Percentiles rank a stretch among this genome's conserved stretches.
Conservation (phyloP, 1,284 basidiomycete genomes). For the Heterobasidion irregulare region DNA sequence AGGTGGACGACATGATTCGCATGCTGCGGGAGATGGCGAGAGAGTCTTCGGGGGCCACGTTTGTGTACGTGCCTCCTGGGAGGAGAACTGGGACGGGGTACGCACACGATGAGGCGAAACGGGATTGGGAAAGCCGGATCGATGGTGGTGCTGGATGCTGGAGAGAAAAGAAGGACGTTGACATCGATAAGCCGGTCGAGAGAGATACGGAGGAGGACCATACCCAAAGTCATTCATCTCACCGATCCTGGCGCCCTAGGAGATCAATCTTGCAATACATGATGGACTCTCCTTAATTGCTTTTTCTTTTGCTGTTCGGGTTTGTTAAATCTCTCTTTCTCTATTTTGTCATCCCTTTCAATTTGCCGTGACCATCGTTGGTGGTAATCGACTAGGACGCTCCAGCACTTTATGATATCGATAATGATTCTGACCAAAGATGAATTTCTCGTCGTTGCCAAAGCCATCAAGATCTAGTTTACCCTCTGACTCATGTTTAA, state of each 20-base stretch:
- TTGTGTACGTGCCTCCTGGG: constrained; percentile 10
- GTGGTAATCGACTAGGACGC: no score
- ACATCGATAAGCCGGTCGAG: not conserved
- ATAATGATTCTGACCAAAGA: no score
- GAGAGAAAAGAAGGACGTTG: not conserved
- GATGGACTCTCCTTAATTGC: not conserved
- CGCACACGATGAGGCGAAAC: not conserved
- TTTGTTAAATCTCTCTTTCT: no score
- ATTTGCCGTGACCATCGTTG: no score
- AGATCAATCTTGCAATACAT: not conserved
- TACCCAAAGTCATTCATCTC: not conserved
- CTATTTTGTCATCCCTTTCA: no score
- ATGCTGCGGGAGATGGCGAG: constrained; percentile 17
- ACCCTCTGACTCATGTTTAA: no score
- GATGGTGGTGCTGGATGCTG: not conserved
- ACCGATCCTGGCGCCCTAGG: not conserved
- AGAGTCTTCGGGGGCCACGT: constrained; percentile 9
- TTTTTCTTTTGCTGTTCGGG: not conserved
- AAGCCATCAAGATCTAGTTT: no score
- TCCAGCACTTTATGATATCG: no score
- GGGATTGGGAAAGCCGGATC: not conserved
- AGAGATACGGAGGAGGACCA: not conserved
- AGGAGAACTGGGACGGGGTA: not conserved
- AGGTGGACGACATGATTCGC: constrained; percentile 18
- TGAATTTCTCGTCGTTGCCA: no score